Base-by-base conservation (phyloP, 208 protist species). In the Lotmaria passim region DNA sequence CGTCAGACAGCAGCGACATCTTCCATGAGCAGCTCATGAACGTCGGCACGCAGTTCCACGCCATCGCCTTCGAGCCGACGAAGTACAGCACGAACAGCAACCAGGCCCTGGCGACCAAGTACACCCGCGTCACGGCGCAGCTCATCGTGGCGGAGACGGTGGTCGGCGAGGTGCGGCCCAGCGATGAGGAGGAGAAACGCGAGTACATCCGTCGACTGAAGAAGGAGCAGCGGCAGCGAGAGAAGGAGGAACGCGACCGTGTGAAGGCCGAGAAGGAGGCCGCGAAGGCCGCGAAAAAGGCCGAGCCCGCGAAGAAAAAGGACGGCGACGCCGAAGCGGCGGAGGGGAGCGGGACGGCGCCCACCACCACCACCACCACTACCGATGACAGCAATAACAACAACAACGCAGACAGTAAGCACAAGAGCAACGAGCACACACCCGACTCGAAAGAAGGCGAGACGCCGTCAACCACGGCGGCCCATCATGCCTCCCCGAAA, bases 21-120 rank as follows among this genome's bases (percentile, higher is more conserved):
- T 79, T 82, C 50, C 75, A 73, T 31, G 41, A 52, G 23, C 65
- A 86, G 61, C 43, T 82, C n/a, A 75, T 82, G 51, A 75, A 82
- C 59, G 76, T 82, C 15, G 76, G 81, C 23, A 78, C 78, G 69
- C 68, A 73, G 58, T 82, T 80, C 65, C 56, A 56, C 17, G 73
- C 76, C 1, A 44, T 82, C 24, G n/a, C 41, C 31, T 73, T 79
- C 10, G 69, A 79, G 46, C 46, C 81, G 5, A 38, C 64, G 46
- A 77, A 79, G 72, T 65, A 73, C 64, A 72, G 67, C 58, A 50
- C 71, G 43, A 75, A 73, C 73, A 65, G 57, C 50, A 73, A 65
- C 34, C 77, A 79, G 73, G 63, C 55, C 6, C n/a, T 56, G 12
- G 21, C 72, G 19, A 68, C 67, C 39, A 86, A 82, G 57, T 71